Base-by-base conservation (phyloP, 164 flowering plant species). In the Macadamia integrifolia region DNA sequence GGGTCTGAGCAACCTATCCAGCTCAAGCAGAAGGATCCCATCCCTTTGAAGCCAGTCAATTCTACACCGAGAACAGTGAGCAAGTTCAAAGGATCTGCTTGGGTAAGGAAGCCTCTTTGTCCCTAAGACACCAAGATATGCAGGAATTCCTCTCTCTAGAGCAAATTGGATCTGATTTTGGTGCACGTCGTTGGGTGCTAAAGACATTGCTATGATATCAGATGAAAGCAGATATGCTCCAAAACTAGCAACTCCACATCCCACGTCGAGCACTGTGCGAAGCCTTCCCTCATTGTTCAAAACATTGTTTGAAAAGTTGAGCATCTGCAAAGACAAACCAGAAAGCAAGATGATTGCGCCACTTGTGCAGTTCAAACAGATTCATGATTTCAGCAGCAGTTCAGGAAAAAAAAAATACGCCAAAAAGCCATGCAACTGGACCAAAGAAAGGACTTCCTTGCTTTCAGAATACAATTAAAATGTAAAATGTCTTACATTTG, bases 21-120 rank as follows among this genome's bases (percentile, higher is more conserved):
- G 79, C 82, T 92, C 98, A 68, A 92, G 94, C 53, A 92, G 92
- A 74, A 92, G 94, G 56, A 90, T 83, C 17, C 94, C 98, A 80
- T 88, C 84, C 82, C 96, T 86, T 69, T 92, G 96, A 65, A 92
- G 90, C 98, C 98, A 90, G 80, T 92, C 96, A 73, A 92, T 92
- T 66, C 98, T 76, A 82, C 98, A 92, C 1, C 96, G 90, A 64
- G 98, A 92, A 80, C 98, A 92, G 75, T 92, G 98, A 32, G 96
- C 92, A 75, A 92, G 79, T 69, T 92, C 98, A 82, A 92, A 92
- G 29, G 98, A 92, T 75, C 98, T 85, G 76, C 98, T 92, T 14
- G 96, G 98, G 65, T 90, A 92, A 66, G 98, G 94, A 44, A 92
- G 90, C 76, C 98, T 81, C 73, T 87, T 87, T 10, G 96, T 92